phyloP scores from a whole-genome alignment of 1,284 basidiomycete genomes.

The Naganishia sp. region DNA sequence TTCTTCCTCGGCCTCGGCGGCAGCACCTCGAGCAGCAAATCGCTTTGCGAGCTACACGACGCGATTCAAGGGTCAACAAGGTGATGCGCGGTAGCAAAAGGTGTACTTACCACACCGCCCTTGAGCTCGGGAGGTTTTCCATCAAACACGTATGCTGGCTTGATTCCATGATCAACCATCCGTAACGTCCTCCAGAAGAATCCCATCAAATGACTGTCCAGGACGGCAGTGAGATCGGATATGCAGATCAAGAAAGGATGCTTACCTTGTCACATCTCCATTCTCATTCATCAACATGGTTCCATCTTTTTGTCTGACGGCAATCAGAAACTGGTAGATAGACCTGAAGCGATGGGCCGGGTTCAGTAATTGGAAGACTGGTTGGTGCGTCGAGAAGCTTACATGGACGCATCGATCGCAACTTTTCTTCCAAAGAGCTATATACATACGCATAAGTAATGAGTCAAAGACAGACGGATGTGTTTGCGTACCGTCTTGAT shows the following conservation, averaged over 20 bases:
- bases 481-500: slow-evolving; percentile 73
- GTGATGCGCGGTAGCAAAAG: too few species aligned
- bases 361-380: not conserved
- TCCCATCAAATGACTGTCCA: slow-evolving; percentile 85
- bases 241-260: not conserved
- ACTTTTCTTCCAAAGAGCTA: slow-evolving; percentile 92
- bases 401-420: slow-evolving; percentile 96
- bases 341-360: slow-evolving; percentile 43
- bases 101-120: slow-evolving; percentile 78
- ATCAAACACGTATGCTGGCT: slow-evolving; percentile 97
- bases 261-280: slow-evolving; percentile 85
- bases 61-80: not conserved
- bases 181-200: slow-evolving; percentile 97
- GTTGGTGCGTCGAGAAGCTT: slow-evolving; percentile 50
- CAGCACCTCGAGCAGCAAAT: slow-evolving; percentile 85
- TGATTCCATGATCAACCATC: slow-evolving; percentile 99
- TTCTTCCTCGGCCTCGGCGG: slow-evolving; percentile 90
- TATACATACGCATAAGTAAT: not conserved
- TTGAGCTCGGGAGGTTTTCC: slow-evolving; percentile 98
- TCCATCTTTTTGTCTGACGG: slow-evolving; percentile 92
- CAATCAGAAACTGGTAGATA: slow-evolving; percentile 87
- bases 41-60: slow-evolving; percentile 78
- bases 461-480: not conserved
- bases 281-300: slow-evolving; percentile 95
- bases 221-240: not conserved